These are phyloP conservation scores for Herpotrichia juniperi DNA, from an alignment of 2,329 filamentous ascomycete species.

Conservation along the genomic window DNA sequence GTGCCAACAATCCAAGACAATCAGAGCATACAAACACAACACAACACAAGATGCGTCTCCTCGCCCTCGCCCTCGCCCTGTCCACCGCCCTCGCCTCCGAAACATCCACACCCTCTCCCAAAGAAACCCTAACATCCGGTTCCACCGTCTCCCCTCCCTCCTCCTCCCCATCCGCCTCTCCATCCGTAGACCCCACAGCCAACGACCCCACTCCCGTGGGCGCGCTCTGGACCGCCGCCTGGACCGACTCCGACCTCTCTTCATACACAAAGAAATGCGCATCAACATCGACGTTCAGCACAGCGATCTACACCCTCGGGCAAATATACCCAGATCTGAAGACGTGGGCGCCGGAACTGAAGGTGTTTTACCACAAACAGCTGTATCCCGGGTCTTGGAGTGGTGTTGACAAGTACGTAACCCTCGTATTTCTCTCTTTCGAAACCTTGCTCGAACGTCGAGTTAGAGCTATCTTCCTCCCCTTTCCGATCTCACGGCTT, in stretches of 20 bases:
- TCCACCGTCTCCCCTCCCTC: conserved; percentile 11
- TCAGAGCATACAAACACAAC: neutral
- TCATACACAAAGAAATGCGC: conserved; percentile 31
- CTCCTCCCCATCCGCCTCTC: conserved; percentile 13
- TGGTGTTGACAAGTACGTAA: conserved; percentile 58
- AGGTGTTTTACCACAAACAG: conserved; percentile 45
- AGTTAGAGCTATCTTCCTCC: too few species aligned
- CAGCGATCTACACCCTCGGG: conserved; percentile 36
- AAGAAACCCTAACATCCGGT: conserved; percentile 6
- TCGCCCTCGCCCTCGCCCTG: conserved; percentile 29
- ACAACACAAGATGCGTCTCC: conserved; percentile 31
- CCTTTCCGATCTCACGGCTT: too few species aligned
- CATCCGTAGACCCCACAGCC: conserved; percentile 12
- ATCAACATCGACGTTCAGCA: conserved; percentile 23
- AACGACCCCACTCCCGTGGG: conserved; percentile 32
- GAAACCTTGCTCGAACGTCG: too few species aligned
- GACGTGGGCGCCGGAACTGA: conserved; percentile 37
- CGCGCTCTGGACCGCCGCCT: conserved; percentile 38
- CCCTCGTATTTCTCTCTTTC: too few species aligned
- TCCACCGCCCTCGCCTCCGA: conserved; percentile 21
- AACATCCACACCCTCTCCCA: conserved; percentile 5
- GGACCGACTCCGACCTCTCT: conserved; percentile 26
- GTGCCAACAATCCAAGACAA: neutral
- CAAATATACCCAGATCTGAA: conserved; percentile 42
- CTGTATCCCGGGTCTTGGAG: conserved; percentile 59